Base-by-base conservation (phyloP, 495 filamentous ascomycete species). In the Penicillium steckii region DNA sequence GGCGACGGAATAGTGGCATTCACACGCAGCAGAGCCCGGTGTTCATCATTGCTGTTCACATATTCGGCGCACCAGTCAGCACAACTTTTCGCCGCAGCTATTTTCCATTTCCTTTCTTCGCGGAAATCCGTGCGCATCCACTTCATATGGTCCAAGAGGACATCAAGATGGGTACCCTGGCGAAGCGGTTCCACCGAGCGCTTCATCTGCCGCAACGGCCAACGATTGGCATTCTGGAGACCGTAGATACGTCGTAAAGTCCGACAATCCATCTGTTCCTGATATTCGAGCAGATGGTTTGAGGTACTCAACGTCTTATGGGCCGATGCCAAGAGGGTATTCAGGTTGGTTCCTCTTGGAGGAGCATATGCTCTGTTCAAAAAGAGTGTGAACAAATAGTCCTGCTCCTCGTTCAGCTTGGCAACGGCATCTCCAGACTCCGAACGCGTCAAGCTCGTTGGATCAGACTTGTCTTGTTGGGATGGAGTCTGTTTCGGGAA, bases 121-220 rank as follows among this genome's bases (percentile, higher is more conserved):
- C 87, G 79, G 60, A 97, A 97, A 72, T 98, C 94, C 2, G 90
- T 96, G 30, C 90, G 82, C 85, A 98, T 90, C 95, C 94, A 97
- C 68, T 90, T 95, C 82, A 92, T 88, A 70, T 98, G 90, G 55
- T 90, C 80, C 8, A 97, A 71, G 33, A 97, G 67, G 37, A 94
- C 79, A 73, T 98, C 94, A 81, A 83, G 85, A 65, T 97, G 92
- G 5, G 84, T 81, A 2, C 80, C 75, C 10, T 85, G 84, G 30
- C 90, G 80, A 7, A 76, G 76, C 24, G 95, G 94, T 64, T 98
- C 94, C 3, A 80, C 74, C 24, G 82, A 84, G 43, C 88, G 85
- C 56, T 91, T 84, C 42, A 91, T 80, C 62, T 97, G 95, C 45
- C 92, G 81, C 53, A 98, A 73, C 2, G 91, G 93, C 91, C 94